These are phyloP conservation scores for Lolium rigidum DNA, from an alignment of 176 grass and related monocot species.

Conservation along the genomic window DNA sequence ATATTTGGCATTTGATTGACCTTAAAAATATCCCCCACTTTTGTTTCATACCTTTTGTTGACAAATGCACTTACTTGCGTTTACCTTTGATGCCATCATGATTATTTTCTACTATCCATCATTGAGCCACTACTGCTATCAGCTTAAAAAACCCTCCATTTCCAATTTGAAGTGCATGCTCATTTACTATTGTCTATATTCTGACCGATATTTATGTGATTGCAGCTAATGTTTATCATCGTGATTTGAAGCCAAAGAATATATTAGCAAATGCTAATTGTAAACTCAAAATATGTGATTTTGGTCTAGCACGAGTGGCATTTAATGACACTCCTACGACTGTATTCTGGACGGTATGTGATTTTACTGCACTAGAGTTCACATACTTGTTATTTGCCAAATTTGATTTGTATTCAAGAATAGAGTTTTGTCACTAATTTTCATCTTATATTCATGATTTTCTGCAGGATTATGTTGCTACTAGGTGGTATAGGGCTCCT, in stretches of 20 bases:
- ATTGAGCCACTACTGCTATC: constrained; percentile 21
- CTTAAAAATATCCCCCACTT: constrained; percentile 3
- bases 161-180: constrained; percentile 26
- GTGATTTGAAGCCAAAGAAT: constrained; percentile 99
- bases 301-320: constrained; percentile 95
- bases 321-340: constrained; percentile 91
- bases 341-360: constrained; percentile 96
- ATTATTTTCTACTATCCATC: constrained; percentile 11
- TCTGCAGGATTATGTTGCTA: constrained; percentile 97
- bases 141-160: neutral
- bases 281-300: constrained; percentile 99
- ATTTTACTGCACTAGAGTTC: constrained; percentile 19
- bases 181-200: constrained; percentile 20
- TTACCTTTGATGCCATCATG: neutral
- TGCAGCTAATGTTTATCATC: constrained; percentile 99
- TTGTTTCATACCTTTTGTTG: constrained; percentile 9
- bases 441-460: constrained; percentile 27
- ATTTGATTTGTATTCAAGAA: constrained; percentile 5
- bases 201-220: constrained; percentile 39
- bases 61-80: neutral
- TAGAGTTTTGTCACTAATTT: neutral
- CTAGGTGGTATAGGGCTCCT: constrained; percentile 99
- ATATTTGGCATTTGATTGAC: constrained; percentile 26
- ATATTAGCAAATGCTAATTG: constrained; percentile 99
- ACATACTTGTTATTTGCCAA: neutral